A percentile compares a stretch with the other conserved stretches of the same genome.
phyloP scores from a whole-genome alignment of 2,329 filamentous ascomycete species.

The Cordyceps militaris region DNA sequence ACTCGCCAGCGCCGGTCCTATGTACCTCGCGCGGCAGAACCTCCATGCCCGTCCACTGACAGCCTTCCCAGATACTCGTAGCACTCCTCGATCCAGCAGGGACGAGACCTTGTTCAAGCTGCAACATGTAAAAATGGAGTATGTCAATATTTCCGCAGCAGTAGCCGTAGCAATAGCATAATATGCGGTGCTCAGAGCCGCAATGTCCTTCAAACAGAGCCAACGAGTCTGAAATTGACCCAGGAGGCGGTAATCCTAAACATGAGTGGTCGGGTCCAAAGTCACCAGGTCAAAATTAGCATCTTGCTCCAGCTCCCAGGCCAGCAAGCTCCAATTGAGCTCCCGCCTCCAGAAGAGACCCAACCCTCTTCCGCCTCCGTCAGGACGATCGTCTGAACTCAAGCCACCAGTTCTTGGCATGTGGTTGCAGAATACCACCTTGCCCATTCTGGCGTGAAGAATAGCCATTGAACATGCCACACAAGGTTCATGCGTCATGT shows the following conservation, averaged over 20 bases:
- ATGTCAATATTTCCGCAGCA: background rate
- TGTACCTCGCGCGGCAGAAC: background rate
- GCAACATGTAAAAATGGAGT: background rate
- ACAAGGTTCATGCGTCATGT: slow-evolving; percentile 92
- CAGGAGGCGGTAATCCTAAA: slow-evolving; percentile 38
- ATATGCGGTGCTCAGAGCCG: background rate
- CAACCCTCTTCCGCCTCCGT: slow-evolving; percentile 52
- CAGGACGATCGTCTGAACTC: slow-evolving; percentile 63
- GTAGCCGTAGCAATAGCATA: background rate
- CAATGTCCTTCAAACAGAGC: slow-evolving; percentile 16
- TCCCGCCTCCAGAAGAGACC: slow-evolving; percentile 67
- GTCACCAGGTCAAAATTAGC: slow-evolving; percentile 30
- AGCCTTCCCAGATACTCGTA: background rate
- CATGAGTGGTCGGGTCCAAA: slow-evolving; percentile 45
- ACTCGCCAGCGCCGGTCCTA: background rate
- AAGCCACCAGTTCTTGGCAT: slow-evolving; percentile 79
- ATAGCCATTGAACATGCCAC: slow-evolving; percentile 97
- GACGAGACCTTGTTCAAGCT: background rate
- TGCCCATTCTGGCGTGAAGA: slow-evolving; percentile 84
- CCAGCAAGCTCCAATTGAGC: slow-evolving; percentile 79
- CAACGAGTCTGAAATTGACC: slow-evolving; percentile 29
- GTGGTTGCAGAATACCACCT: slow-evolving; percentile 70
- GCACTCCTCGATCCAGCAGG: background rate
- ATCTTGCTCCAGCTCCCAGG: slow-evolving; percentile 65
- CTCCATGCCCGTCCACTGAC: background rate